Conservation (phyloP, 306 rosid genomes). For the Quillaja saponaria region DNA sequence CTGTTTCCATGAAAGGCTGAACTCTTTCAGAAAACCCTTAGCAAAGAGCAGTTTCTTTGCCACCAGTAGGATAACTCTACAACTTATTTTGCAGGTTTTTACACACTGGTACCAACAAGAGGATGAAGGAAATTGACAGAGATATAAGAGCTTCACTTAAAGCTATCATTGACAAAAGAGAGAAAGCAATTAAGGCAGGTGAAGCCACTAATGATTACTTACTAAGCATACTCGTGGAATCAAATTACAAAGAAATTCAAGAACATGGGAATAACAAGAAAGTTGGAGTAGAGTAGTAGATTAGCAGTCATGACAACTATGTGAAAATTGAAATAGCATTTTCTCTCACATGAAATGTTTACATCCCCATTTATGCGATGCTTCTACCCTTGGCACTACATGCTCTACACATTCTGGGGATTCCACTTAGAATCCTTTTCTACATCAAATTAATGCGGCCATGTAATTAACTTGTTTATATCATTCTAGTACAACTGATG, state of each 20-base stretch:
- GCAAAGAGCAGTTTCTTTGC: background rate
- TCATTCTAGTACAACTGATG: too few relatives aligned
- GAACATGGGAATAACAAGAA: constrained; percentile 26
- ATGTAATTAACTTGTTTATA: too few relatives aligned
- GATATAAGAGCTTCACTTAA: background rate
- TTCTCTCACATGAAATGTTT: too few relatives aligned
- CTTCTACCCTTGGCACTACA: too few relatives aligned
- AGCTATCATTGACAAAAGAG: constrained; percentile 25
- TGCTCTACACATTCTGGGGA: too few relatives aligned
- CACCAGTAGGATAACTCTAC: background rate
- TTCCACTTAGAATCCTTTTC: too few relatives aligned
- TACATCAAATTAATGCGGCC: too few relatives aligned
- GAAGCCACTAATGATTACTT: constrained; percentile 18
- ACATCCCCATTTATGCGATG: too few relatives aligned
- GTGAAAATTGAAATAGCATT: too few relatives aligned
- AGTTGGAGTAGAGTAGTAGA: background rate
- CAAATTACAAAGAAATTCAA: constrained; percentile 38
- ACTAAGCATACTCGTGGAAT: constrained; percentile 25
- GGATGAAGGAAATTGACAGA: constrained; percentile 12
- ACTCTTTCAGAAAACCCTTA: too few relatives aligned
- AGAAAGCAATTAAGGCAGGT: constrained; percentile 23
- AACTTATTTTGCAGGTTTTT: constrained; percentile 23
- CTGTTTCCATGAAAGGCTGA: too few relatives aligned
- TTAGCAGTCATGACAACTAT: too few relatives aligned
- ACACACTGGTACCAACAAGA: constrained; percentile 23